A percentile compares a stretch with the other conserved stretches of the same genome.
Conservation (phyloP, 2,329 filamentous ascomycete genomes). For the Pseudopithomyces maydicus region DNA sequence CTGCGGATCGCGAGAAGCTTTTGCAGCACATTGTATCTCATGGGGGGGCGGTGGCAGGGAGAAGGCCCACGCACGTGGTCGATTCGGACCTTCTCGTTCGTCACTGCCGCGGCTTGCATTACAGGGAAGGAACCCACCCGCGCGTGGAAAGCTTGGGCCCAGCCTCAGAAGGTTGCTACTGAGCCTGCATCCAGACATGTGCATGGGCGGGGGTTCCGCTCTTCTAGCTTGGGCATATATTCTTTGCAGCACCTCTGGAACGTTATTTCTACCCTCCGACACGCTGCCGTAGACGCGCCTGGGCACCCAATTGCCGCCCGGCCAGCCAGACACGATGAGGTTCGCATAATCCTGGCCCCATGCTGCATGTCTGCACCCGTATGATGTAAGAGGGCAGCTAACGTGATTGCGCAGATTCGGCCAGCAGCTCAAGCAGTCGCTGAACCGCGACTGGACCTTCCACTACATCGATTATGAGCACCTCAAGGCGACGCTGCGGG, state of each 20-base stretch:
- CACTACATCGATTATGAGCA: conserved; percentile 98
- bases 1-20: background rate
- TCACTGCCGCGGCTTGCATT: background rate
- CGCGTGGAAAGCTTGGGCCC: conserved; percentile 2
- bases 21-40: background rate
- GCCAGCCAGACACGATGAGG: conserved; percentile 21
- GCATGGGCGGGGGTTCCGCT: conserved; percentile 3
- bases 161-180: conserved; percentile 2
- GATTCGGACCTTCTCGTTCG: conserved; percentile 1
- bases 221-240: background rate
- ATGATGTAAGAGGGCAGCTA: conserved; percentile 19
- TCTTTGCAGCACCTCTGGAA: background rate
- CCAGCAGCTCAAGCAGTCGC: conserved; percentile 91
- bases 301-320: conserved; percentile 2
- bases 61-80: background rate
- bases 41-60: background rate
- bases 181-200: conserved; percentile 7
- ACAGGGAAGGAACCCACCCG: background rate
- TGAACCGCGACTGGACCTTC: conserved; percentile 97
- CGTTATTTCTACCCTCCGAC: background rate
- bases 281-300: background rate
- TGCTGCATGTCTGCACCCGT: background rate
- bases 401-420: conserved; percentile 69
- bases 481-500: conserved; percentile 85
- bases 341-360: conserved; percentile 15